Evolutionary conservation across 2,329 filamentous ascomycete species (phyloP), one percentile per base, ranked within the genome.

Genomic region (Esteya vermicola): DNA sequence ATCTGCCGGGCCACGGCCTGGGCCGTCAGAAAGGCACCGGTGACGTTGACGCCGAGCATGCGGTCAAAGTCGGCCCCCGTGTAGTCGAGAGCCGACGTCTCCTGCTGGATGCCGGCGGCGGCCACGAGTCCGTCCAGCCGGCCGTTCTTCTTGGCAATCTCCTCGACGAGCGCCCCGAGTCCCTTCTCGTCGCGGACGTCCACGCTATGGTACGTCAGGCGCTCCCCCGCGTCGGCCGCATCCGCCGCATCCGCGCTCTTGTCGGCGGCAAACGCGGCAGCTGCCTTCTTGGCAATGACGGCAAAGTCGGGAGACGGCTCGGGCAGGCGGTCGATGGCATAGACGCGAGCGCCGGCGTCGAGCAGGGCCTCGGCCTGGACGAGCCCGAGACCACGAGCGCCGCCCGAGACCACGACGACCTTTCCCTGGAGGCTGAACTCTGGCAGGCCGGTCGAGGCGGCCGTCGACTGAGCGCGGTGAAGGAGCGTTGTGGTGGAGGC

Each of bases 371-470:
- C 81, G 32, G 80, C 73, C 55, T 89, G 81, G 19, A 81, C 79
- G 31, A 93, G 65, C 31, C 85, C 85, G 9, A 93, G 65, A 3
- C 85, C 85, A 44, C 82, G 72, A 8, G 77, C 85, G 42, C 72
- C 84, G 36, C 85, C 84, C 3, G 82, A 82, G 18, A 93, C 80
- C 33, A 86, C 59, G 39, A 88, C 68, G 14, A 88, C 78, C 57
- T 81, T 85, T 59, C 75, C 72, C 47, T 72, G 68, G 47, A 93
- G 68, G 51, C 70, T 78, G 64, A 91, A 91, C 53, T 91, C 85
- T 33, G 81, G 77, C 38, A 88, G 58, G 12, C 44, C 40, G 13
- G 4, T n/a, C n/a, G 21, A 6, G 28, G 3, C 3, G 27, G 26
- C 19, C n/a, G n/a, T n/a, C n/a, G n/a, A n/a, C n/a, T n/a, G n/a